Conservation (phyloP, 768 basidiomycete species). For the Naganishia kalamii region DNA sequence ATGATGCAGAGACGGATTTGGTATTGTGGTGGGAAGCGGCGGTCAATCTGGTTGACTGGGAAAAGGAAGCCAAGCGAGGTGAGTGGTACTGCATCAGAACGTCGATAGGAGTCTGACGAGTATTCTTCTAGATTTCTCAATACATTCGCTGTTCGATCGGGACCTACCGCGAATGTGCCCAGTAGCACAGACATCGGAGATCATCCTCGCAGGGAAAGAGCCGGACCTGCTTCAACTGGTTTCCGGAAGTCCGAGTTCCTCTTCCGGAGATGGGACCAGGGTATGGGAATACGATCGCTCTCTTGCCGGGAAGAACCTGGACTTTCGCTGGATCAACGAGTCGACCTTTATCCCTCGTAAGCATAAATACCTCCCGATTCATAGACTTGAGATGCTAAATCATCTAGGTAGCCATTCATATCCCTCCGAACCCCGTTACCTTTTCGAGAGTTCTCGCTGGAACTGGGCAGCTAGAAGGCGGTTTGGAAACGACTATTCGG, state of each 20-base stretch:
- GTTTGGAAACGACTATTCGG: slow-evolving; percentile 60
- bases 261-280: slow-evolving; percentile 10
- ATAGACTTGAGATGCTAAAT: background rate
- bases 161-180: slow-evolving; percentile 35
- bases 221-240: slow-evolving; percentile 13
- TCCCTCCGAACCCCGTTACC: slow-evolving; percentile 54
- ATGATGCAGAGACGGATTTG: slow-evolving; percentile 34
- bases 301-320: slow-evolving; percentile 29
- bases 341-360: slow-evolving; percentile 33
- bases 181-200: slow-evolving; percentile 27
- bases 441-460: slow-evolving; percentile 67
- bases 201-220: slow-evolving; percentile 25
- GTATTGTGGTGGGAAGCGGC: slow-evolving; percentile 66
- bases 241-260: background rate
- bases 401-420: background rate
- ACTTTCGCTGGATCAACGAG: slow-evolving; percentile 36
- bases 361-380: background rate
- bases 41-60: slow-evolving; percentile 59
- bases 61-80: slow-evolving; percentile 41
- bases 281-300: slow-evolving; percentile 22
- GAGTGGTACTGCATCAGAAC: background rate
- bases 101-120: background rate
- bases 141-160: slow-evolving; percentile 32
- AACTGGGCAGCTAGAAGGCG: slow-evolving; percentile 67
- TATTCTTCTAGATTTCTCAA: slow-evolving; percentile 26